Evolutionary conservation across 371 early-diverging fungal genomes (phyloP), one percentile per base, ranked within the genome.

Genomic region (Rhizopus delemar): DNA sequence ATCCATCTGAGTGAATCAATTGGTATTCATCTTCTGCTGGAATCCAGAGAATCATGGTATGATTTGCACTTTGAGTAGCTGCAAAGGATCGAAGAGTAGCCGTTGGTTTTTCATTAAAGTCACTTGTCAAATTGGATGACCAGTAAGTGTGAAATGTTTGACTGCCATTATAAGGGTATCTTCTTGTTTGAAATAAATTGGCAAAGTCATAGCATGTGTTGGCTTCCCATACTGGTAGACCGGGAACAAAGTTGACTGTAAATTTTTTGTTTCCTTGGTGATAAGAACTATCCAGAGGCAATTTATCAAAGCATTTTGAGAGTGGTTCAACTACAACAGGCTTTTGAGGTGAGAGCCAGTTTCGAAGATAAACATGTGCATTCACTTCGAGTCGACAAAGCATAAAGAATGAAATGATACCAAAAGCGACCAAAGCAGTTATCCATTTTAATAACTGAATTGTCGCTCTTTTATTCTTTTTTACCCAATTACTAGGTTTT

Each of bases 201-300:
- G 82, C 78, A 65, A 72, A 82, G 53, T 79, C 78, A 59, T 69
- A 82, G 60, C 82, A 82, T 54, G 72, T 75, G 45, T 69, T 60
- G 33, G 65, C 78, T 56, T 79, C 75, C 56, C 62, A 66, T 9
- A 74, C 59, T 49, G 78, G 79, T 15, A 73, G 54, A 11, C 75
- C 73, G 35, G 80, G 73, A 29, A 75, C 68, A 51, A 79, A 62
- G 45, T 69, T 73, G 51, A 67, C 57, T 41, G 48, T 56, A 58
- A 61, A 60, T 36, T 52, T 52, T 39, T 51, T 31, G 15, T 59
- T 58, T 12, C 71, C 67, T 59, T 71, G 68, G 46, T 65, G 39
- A 51, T 65, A 75, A n/a, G 62, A 67, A 32, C 68, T 64, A 22
- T 59, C 53, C 31, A 15, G 9, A 16, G 71, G 29, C 7, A 68